Conservation (phyloP, 1,284 basidiomycete species). For the Limonomyces culmigenus region DNA sequence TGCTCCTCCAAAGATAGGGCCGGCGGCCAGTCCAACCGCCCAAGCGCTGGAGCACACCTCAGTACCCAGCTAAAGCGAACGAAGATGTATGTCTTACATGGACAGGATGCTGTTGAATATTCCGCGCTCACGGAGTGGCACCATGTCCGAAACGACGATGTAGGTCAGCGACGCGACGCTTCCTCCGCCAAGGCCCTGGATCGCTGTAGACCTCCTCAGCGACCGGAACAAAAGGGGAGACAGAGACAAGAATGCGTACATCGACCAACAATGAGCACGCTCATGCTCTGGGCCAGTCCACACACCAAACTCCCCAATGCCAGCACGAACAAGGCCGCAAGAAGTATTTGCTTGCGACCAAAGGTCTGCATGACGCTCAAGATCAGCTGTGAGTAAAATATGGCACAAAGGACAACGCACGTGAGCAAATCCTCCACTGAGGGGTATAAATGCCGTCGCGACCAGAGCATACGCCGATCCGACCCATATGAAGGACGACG, state of each 20-base stretch:
- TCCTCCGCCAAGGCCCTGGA: constrained; percentile 29
- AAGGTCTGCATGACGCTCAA: constrained; percentile 19
- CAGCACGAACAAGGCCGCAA: constrained; percentile 17
- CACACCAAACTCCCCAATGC: constrained; percentile 18
- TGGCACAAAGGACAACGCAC: no score
- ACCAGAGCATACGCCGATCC: constrained; percentile 13
- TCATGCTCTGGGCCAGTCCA: constrained; percentile 19
- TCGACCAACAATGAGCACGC: constrained; percentile 18
- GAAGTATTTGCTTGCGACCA: constrained; percentile 17
- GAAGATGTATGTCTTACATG: constrained; percentile 13
- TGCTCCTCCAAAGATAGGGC: constrained; percentile 21
- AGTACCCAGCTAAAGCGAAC: constrained; percentile 20
- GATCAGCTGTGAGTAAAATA: no score
- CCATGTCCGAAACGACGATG: constrained; percentile 24
- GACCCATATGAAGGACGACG: constrained; percentile 15
- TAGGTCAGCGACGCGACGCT: constrained; percentile 19
- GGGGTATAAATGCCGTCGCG: constrained; percentile 13
- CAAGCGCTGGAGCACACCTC: constrained; percentile 15
- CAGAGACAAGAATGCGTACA: constrained; percentile 5
- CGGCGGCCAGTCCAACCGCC: constrained; percentile 9
- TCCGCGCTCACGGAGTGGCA: constrained; percentile 23
- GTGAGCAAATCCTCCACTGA: constrained; percentile 13
- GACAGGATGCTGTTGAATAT: constrained; percentile 14
- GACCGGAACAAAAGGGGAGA: constrained; percentile 8
- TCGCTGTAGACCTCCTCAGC: constrained; percentile 12